A percentile compares a stretch with the other conserved stretches of the same genome.
Evolutionary conservation across 495 filamentous ascomycete species (phyloP).

Genomic region (Elasticomyces elasticus): DNA sequence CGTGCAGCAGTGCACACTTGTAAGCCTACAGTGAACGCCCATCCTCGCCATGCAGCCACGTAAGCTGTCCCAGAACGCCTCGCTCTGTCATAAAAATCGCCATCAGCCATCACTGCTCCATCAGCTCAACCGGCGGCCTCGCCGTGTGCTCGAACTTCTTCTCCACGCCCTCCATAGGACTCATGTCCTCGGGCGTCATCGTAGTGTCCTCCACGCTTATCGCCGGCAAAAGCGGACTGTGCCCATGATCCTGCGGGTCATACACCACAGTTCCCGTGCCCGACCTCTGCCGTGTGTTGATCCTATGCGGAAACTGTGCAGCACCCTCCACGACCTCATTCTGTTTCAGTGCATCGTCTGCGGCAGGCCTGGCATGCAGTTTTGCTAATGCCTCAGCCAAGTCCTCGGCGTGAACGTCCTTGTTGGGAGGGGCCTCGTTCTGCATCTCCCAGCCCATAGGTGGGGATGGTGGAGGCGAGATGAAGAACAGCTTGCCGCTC

Average conservation of each 20-base stretch:
- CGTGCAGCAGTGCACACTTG: too few relatives aligned
- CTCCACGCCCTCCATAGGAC: constrained; percentile 34
- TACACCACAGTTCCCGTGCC: constrained; percentile 63
- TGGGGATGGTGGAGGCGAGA: constrained; percentile 82
- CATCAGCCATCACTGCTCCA: constrained; percentile 35
- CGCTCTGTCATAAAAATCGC: not conserved
- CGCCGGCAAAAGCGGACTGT: constrained; percentile 68
- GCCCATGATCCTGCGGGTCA: constrained; percentile 63
- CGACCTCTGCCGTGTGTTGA: constrained; percentile 42
- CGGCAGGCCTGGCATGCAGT: constrained; percentile 41
- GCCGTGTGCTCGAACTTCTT: constrained; percentile 61
- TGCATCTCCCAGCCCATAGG: constrained; percentile 89
- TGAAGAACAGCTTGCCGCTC: constrained; percentile 88
- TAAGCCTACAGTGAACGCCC: not conserved
- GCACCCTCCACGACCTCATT: constrained; percentile 30
- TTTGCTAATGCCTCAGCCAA: constrained; percentile 68
- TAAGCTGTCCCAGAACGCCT: not conserved
- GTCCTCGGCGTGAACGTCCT: constrained; percentile 84
- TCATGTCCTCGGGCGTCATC: constrained; percentile 42
- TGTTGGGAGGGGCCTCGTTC: constrained; percentile 86
- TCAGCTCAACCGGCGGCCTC: constrained; percentile 84
- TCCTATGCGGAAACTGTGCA: constrained; percentile 30
- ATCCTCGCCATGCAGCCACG: not conserved
- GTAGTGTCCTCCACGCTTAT: constrained; percentile 89
- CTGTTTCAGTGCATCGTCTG: constrained; percentile 16